Conservation (phyloP, 148 eudicot genomes). For the Vaccinium corymbosum region DNA sequence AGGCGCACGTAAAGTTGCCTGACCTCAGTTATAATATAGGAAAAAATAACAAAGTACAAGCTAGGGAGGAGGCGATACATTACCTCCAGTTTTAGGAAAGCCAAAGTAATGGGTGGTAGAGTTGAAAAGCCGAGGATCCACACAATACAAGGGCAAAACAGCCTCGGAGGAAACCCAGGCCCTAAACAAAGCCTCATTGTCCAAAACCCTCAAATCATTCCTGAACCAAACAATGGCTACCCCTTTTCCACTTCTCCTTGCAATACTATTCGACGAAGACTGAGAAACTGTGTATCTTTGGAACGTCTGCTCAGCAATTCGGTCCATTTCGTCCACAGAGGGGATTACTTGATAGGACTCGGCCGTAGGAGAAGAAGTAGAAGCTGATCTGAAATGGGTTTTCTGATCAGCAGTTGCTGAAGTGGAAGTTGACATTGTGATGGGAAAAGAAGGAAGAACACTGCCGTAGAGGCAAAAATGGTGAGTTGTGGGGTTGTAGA, state of each 20-base stretch:
- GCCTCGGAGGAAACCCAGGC: conserved; percentile 69
- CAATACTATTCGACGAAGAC: not conserved
- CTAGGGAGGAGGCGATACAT: not conserved
- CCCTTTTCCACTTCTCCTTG: conserved; percentile 58
- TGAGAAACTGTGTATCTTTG: conserved; percentile 38
- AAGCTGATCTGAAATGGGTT: not conserved
- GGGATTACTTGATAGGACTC: conserved; percentile 38
- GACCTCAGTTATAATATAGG: too few species aligned
- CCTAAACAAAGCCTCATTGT: conserved; percentile 74
- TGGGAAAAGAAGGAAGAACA: not conserved
- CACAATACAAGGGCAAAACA: conserved; percentile 79
- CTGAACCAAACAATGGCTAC: conserved; percentile 79
- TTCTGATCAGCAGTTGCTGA: not conserved
- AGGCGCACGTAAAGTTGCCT: too few species aligned
- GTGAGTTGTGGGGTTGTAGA: not conserved
- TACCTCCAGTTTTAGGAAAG: conserved; percentile 95
- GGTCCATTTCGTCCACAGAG: conserved; percentile 34
- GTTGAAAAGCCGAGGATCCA: conserved; percentile 69
- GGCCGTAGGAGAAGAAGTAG: not conserved
- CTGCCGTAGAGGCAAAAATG: not conserved
- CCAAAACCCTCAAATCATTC: conserved; percentile 81
- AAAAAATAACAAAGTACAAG: not conserved
- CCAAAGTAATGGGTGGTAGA: conserved; percentile 60
- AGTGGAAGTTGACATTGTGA: not conserved
- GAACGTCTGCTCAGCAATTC: conserved; percentile 42